phyloP scores from a whole-genome alignment of 202 grass and related monocot species.

The Setaria viridis region DNA sequence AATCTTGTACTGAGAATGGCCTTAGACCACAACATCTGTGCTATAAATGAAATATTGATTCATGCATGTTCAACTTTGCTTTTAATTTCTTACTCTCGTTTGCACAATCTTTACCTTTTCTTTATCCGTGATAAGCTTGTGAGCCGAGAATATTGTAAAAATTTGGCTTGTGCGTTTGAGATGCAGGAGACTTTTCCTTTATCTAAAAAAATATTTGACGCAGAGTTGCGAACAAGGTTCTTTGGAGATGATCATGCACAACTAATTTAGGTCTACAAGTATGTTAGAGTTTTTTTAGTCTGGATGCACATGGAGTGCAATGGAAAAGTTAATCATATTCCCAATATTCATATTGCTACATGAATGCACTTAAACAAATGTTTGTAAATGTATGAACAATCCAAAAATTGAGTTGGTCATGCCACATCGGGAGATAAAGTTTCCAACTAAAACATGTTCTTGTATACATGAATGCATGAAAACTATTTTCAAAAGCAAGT shows the following conservation, averaged over 20 bases:
- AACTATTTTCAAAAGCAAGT: conserved; percentile 17
- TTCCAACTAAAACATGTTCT: not conserved
- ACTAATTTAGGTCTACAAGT: too few relatives aligned
- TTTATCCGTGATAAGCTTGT: too few relatives aligned
- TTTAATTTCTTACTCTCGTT: too few relatives aligned
- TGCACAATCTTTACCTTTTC: too few relatives aligned
- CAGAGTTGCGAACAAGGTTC: not conserved
- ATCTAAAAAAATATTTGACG: too few relatives aligned
- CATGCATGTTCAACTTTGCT: not conserved
- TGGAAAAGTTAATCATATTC: not conserved
- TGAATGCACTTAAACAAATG: not conserved
- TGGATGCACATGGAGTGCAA: not conserved
- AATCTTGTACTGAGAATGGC: too few relatives aligned
- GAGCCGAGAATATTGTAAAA: too few relatives aligned
- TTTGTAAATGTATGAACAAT: not conserved
- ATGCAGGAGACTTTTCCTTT: too few relatives aligned
- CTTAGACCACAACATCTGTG: not conserved
- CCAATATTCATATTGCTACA: not conserved
- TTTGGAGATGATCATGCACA: not conserved
- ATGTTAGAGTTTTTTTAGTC: not conserved
- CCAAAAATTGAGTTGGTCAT: not conserved
- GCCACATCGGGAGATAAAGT: not conserved
- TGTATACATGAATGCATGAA: not conserved
- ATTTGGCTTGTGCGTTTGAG: too few relatives aligned
- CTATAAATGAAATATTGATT: not conserved